Base-by-base conservation (phyloP, 371 early-diverging fungal species). In the Mucor plumbeus region DNA sequence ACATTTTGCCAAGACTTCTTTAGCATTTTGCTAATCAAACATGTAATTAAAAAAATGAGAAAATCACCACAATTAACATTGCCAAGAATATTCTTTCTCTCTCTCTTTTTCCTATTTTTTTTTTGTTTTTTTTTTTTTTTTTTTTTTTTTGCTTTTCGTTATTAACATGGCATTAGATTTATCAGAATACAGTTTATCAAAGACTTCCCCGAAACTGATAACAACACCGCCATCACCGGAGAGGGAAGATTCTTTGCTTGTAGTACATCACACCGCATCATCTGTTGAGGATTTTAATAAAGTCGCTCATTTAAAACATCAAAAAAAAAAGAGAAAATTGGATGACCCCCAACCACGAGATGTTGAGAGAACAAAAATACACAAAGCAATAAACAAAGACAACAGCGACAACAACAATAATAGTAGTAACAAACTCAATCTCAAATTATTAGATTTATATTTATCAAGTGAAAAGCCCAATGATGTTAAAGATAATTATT, bases 1-100 rank as follows among this genome's bases (percentile, higher is more conserved):
- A 8, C 47, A 17, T 26, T 59, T 40, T 59, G 59, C 59, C 59
- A 59, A 59, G 57, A 57, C 57, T 35, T 57, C 57, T 17, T 36
- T 17, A 57, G 36, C 36, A 26, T 3, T 26, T 8, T 19, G 17
- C 7, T 3, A 15, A 34, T 35, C 31, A 19, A 21, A 21, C 19
- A 19, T 7, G n/a, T 59, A 38, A 17, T 44, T 2, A n/a, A n/a
- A 4, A 19, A n/a, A 47, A 47, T 17, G 19, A 26, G 17, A 47
- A 17, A 1, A 47, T 19, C 19, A 47, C 17, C 0, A 47, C 17
- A 26, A 21, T 8, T 11, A 59, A 19, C 39, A 19, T 17, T 5
- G 38, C 11, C 26, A 8, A 40, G 19, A 13, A 21, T 39, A 14
- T 40, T 39, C 13, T 59, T 59, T 19, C 39, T 36, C 19, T 17